phyloP scores from a whole-genome alignment of 169 alveolate species.

The Plasmodium berghei region DNA sequence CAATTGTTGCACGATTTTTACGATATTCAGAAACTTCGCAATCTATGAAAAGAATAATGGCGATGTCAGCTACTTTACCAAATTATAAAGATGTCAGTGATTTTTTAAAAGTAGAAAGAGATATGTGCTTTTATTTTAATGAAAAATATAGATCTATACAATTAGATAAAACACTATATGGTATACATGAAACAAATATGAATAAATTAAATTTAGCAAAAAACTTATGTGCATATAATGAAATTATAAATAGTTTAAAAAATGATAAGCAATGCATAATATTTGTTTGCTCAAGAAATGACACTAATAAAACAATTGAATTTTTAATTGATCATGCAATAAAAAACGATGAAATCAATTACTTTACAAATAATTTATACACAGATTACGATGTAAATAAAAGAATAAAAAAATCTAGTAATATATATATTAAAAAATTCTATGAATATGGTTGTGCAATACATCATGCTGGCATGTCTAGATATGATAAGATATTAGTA shows the following conservation, averaged over 20 bases:
- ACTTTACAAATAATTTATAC: constrained; percentile 46
- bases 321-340: constrained; percentile 78
- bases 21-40: constrained; percentile 90
- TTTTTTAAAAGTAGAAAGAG: constrained; percentile 94
- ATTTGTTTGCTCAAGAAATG: constrained; percentile 89
- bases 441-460: constrained; percentile 97
- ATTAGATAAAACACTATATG: constrained; percentile 95
- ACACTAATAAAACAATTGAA: constrained; percentile 96
- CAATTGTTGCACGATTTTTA: constrained; percentile 98
- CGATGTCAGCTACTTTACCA: constrained; percentile 99
- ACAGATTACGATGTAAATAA: constrained; percentile 71
- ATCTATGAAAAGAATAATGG: constrained; percentile 89
- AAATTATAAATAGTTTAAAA: constrained; percentile 77
- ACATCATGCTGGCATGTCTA: constrained; percentile 99
- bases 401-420: constrained; percentile 48
- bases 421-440: constrained; percentile 78
- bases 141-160: constrained; percentile 98
- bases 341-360: constrained; percentile 32
- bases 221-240: constrained; percentile 85
- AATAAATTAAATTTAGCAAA: constrained; percentile 92
- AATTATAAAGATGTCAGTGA: constrained; percentile 99
- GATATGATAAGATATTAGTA: constrained; percentile 96
- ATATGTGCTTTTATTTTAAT: constrained; percentile 96
- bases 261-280: constrained; percentile 85
- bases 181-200: constrained; percentile 96